Conservation (phyloP, 2,329 filamentous ascomycete species). For the Dendrostoma leiphaemia region DNA sequence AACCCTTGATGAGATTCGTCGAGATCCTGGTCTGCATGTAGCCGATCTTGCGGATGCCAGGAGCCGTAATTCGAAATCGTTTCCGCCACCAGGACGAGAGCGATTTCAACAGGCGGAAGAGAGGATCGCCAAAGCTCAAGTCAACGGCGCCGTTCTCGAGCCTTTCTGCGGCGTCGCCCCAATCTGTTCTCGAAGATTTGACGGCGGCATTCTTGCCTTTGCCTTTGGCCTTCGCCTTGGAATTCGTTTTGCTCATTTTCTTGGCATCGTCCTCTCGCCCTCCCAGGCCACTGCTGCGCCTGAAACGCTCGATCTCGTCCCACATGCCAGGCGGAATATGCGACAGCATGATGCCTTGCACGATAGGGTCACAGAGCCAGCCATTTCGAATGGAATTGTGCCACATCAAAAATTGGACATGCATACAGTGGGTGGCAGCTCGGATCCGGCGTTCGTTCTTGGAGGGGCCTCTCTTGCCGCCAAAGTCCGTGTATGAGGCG, state of each 20-base stretch:
- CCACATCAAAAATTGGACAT: constrained; percentile 84
- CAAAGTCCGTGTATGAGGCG: constrained; percentile 59
- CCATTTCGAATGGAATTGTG: constrained; percentile 84
- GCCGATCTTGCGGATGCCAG: constrained; percentile 82
- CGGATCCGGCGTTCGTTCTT: constrained; percentile 81
- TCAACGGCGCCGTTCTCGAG: constrained; percentile 71
- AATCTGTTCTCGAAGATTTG: constrained; percentile 55
- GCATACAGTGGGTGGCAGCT: constrained; percentile 78
- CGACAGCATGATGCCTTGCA: constrained; percentile 74
- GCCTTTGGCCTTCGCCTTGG: constrained; percentile 31
- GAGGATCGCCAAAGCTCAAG: constrained; percentile 78
- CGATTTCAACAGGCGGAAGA: constrained; percentile 72
- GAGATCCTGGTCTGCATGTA: constrained; percentile 78
- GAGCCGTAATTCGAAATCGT: constrained; percentile 72
- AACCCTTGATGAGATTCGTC: constrained; percentile 70
- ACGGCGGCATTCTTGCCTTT: constrained; percentile 38
- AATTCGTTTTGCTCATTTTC: constrained; percentile 24
- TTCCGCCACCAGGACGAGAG: constrained; percentile 88
- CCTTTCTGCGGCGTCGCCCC: constrained; percentile 67
- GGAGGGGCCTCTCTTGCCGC: constrained; percentile 76
- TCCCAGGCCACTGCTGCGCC: constrained; percentile 62
- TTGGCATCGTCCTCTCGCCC: constrained; percentile 29
- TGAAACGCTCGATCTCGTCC: constrained; percentile 73
- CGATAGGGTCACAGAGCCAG: constrained; percentile 75
- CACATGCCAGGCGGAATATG: constrained; percentile 67